Evolutionary conservation across 768 basidiomycete genomes (phyloP), one percentile per base, ranked within the genome.

Genomic region (Mycena venus): DNA sequence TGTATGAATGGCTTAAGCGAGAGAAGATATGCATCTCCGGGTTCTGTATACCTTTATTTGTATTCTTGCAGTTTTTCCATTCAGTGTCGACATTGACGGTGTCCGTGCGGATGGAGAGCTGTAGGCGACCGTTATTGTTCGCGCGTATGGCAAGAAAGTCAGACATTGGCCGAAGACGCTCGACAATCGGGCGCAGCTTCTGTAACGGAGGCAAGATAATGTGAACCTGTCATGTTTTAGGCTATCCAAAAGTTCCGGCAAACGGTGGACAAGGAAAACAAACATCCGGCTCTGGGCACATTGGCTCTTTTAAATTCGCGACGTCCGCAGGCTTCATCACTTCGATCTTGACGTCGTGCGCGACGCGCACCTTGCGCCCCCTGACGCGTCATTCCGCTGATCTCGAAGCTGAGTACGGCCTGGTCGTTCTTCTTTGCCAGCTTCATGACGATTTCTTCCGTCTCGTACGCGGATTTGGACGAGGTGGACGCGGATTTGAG

Each of bases 281-380:
- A 76, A 95, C 96, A 72, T 97, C 94, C 19, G 96, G 95, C 34
- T 94, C 92, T 1, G 96, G 96, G 79, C 96, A 97, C 77, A 95
- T 82, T 2, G 96, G 96, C 80, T 97, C 96, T 31, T 85, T 88
- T 68, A 97, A 87, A 73, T 87, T 90, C 23, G 89, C 91, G 14
- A 94, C 90, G 70, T 97, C 96, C 0, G 85, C 84, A 1, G 93
- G 93, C 69, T 91, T 91, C 90, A 95, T 88, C 11, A 97, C 92
- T 61, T 94, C 94, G 69, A 97, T 94, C 76, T 90, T 89, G 32
- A 97, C 94, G 78, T 96, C 95, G 79, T 97, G 95, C 0, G 90
- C 86, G 25, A 97, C 90, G 55, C 89, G 87, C 47, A 95, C 88
- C 51, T 82, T 86, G 71, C 91, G 86, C 7, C 94, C n/a, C 94